Conservation (phyloP, 73 alveolate species). For the Paramecium biaurelia region DNA sequence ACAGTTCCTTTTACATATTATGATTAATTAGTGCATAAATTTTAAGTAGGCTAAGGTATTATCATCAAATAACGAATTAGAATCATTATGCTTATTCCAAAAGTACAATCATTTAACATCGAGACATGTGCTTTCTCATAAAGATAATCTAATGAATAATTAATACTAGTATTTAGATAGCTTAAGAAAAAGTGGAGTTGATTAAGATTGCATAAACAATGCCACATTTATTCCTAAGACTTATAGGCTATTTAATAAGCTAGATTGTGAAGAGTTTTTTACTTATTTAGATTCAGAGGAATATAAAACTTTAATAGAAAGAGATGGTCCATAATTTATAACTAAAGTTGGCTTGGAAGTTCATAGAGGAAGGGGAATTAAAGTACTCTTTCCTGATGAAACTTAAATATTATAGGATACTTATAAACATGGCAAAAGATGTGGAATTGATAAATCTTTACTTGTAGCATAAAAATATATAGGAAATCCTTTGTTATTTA, state of each 20-base stretch:
- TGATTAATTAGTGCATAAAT: neutral
- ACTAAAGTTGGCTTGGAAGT: conserved; percentile 56
- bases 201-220: conserved; percentile 33
- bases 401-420: neutral
- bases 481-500: conserved; percentile 39
- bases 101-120: neutral
- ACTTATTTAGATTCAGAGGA: conserved; percentile 13
- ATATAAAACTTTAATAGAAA: neutral
- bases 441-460: conserved; percentile 12
- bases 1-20: conserved; percentile 42
- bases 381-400: conserved; percentile 19
- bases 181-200: neutral
- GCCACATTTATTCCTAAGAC: conserved; percentile 60
- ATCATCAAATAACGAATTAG: neutral
- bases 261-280: conserved; percentile 49
- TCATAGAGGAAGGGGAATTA: conserved; percentile 63
- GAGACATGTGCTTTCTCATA: conserved; percentile 29
- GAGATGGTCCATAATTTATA: conserved; percentile 51
- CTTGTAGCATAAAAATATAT: conserved; percentile 52
- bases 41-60: neutral
- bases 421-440: conserved; percentile 44
- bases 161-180: neutral
- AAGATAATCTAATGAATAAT: neutral
- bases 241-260: conserved; percentile 29
- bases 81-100: conserved; percentile 8